Percentiles rank a stretch among this genome's conserved stretches.
phyloP scores from a whole-genome alignment of 1,284 basidiomycete genomes.

The Apiotrichum brassicae region DNA sequence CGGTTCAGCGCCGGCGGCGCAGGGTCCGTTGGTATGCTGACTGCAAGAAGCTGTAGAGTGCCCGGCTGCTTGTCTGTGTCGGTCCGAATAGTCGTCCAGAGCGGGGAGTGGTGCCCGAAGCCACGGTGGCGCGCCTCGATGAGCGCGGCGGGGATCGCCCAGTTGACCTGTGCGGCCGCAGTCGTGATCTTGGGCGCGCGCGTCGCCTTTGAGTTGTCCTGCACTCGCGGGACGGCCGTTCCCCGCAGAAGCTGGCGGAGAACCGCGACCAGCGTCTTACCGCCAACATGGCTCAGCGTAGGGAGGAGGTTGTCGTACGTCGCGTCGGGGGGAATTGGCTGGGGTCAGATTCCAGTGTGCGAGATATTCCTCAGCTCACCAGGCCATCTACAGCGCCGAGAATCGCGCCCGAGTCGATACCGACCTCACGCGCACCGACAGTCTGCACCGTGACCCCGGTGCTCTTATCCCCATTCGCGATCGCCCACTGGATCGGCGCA shows the following conservation, averaged over 20 bases:
- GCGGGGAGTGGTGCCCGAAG: slow-evolving; percentile 62
- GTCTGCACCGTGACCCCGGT: slow-evolving; percentile 64
- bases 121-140: slow-evolving; percentile 57
- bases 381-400: slow-evolving; percentile 34
- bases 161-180: slow-evolving; percentile 56
- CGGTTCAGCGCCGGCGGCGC: background rate
- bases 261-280: slow-evolving; percentile 62
- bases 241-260: slow-evolving; percentile 58
- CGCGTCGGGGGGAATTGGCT: slow-evolving; percentile 51
- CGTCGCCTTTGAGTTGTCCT: slow-evolving; percentile 49
- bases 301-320: slow-evolving; percentile 58
- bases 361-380: slow-evolving; percentile 26
- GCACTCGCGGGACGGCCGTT: slow-evolving; percentile 51
- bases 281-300: slow-evolving; percentile 61
- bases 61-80: background rate
- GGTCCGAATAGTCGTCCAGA: slow-evolving; percentile 33
- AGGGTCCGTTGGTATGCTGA: background rate
- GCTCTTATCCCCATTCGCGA: slow-evolving; percentile 57
- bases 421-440: slow-evolving; percentile 32
- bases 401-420: slow-evolving; percentile 48
- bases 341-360: background rate
- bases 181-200: slow-evolving; percentile 60
- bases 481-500: slow-evolving; percentile 81
- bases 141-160: slow-evolving; percentile 58
- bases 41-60: slow-evolving; percentile 12